Base-by-base conservation (phyloP, 495 filamentous ascomycete species). In the Penicillium dipodomyicola region DNA sequence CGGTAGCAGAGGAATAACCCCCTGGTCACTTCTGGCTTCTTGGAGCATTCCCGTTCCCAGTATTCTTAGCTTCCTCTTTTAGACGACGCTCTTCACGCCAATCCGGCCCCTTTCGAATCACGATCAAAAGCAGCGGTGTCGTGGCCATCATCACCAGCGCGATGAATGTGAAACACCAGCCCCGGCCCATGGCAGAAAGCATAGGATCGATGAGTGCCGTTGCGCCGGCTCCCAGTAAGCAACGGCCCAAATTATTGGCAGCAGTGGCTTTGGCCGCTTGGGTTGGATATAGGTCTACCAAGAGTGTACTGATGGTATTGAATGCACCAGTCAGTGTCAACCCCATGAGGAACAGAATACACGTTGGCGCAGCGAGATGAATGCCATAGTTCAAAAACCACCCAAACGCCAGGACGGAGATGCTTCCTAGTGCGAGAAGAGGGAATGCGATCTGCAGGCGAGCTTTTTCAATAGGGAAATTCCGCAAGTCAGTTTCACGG, bases 81-180 rank as follows among this genome's bases (percentile, higher is more conserved):
- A 58, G 19, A 12, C 66, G 64, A 32, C 75, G 75, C 43, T 71
- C 70, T 54, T 82, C 76, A 14, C 81, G 67, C 81, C 81, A 82
- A 27, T 55, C 39, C 1, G 78, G 79, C 0, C 80, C 80, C 51
- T 63, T 76, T 22, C 57, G 59, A 19, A 78, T 70, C 42, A 80
- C 56, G 35, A 77, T 49, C 54, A 78, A 71, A 47, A 88, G 64
- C 23, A 80, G 64, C 7, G 86, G 85, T 48, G 74, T 77, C 14
- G 79, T 78, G 0, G 69, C 63, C 1, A 84, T 46, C 65, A 83
- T 85, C 10, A 87, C 58, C 3, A 77, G 53, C 0, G 77, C 82
- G 49, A 89, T 69, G 33, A 92, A 80, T 0, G 85, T 90, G 65
- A 84, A 90, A 23, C 82, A 82, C 85, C 86, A 89, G 0, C 87